Conservation (phyloP, 306 rosid species). For the Psophocarpus tetragonolobus region DNA sequence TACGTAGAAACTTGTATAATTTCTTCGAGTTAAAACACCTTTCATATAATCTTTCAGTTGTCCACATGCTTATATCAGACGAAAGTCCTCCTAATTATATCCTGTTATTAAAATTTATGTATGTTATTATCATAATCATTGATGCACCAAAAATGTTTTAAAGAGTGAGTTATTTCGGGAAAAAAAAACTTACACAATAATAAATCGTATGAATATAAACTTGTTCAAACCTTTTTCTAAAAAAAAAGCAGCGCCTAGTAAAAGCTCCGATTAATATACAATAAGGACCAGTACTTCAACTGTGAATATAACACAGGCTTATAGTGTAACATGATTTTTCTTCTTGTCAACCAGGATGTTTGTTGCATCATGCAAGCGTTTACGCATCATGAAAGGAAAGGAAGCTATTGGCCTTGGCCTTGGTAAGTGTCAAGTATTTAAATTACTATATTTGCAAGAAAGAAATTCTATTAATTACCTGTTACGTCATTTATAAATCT, state of each 20-base stretch:
- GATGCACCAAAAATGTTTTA: background rate
- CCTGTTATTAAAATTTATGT: background rate
- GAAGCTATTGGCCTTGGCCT: slow-evolving; percentile 93
- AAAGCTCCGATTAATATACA: background rate
- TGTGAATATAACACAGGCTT: background rate
- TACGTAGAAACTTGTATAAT: background rate
- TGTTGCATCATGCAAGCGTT: slow-evolving; percentile 92
- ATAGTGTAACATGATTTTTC: background rate
- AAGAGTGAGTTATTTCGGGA: background rate
- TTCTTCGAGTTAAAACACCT: background rate
- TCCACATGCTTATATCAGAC: background rate
- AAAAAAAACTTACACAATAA: background rate
- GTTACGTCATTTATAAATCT: background rate
- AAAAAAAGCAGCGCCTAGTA: background rate
- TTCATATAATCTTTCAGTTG: background rate
- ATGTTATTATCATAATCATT: background rate
- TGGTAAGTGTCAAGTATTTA: slow-evolving; percentile 50
- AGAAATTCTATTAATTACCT: background rate
- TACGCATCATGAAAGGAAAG: slow-evolving; percentile 91
- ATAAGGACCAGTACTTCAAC: background rate
- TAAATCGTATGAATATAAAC: background rate
- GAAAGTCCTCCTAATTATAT: background rate
- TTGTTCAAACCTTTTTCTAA: background rate
- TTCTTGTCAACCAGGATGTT: slow-evolving; percentile 66
- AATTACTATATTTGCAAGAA: background rate